These are phyloP conservation scores for Phaeoacremonium minimum DNA, from an alignment of 2,329 filamentous ascomycete genomes.

Conservation along the genomic window DNA sequence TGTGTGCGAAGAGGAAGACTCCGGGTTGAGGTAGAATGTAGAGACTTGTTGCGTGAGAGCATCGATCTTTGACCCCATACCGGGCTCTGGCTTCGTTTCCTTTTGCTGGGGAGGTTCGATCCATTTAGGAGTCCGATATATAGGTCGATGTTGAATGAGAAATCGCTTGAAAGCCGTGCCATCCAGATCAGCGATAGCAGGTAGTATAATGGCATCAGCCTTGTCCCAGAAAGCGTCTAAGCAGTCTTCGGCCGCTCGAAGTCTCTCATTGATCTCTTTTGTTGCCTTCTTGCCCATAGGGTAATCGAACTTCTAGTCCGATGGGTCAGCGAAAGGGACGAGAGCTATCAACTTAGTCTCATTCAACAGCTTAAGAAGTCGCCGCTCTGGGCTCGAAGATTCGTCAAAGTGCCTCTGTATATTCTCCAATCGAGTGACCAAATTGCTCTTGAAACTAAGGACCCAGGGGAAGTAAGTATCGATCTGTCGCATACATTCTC, in stretches of 20 bases:
- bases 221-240: constrained; percentile 42
- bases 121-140: constrained; percentile 47
- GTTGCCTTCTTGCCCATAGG: constrained; percentile 38
- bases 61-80: neutral
- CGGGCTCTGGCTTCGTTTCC: no score
- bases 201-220: constrained; percentile 20
- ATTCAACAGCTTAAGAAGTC: no score
- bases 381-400: no score
- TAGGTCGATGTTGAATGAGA: constrained; percentile 23
- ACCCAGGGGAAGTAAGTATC: constrained; percentile 45
- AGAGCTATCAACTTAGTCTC: constrained; percentile 9
- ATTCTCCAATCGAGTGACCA: no score
- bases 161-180: constrained; percentile 21
- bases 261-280: constrained; percentile 33
- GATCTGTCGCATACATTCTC: constrained; percentile 38
- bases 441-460: constrained; percentile 26
- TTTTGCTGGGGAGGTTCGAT: constrained; percentile 23
- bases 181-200: constrained; percentile 12
- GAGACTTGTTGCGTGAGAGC: constrained; percentile 15
- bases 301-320: constrained; percentile 34
- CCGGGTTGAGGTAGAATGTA: constrained; percentile 12
- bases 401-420: no score
- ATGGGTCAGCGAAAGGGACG: constrained; percentile 23
- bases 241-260: constrained; percentile 40
- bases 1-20: neutral